Evolutionary conservation across 176 grass and related monocot species (phyloP), one percentile per base, ranked within the genome.

Genomic region (Carex parvula): DNA sequence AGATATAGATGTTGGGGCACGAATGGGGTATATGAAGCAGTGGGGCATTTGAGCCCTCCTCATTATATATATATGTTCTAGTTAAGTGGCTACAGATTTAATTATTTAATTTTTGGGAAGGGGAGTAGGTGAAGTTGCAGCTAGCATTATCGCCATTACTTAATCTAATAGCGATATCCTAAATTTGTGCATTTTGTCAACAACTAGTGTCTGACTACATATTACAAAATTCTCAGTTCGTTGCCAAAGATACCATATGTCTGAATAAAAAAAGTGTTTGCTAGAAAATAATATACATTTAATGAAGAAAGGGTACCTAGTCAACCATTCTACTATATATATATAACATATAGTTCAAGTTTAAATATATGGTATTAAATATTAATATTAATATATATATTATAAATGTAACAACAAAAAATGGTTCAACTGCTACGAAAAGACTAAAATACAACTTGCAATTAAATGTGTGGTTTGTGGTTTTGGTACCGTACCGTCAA

Each of bases 51-150:
- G n/a, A n/a, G n/a, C n/a, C n/a, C n/a, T n/a, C n/a, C n/a, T n/a
- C n/a, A 48, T 35, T 70, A 41, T 56, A 15, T 18, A 60, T 59
- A 59, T 4, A 9, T 15, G n/a, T 52, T 52, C 3, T 21, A 24
- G 0, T 24, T 24, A 73, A 73, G 70, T 46, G 35, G 4, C n/a
- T 50, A 21, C n/a, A 50, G 9, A 74, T 52, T 74, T 29, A 14
- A 55, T 30, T 76, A 17, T 18, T 37, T 9, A 8, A 2, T 39
- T 75, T 33, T 32, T 1, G 50, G 22, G 44, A 53, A 30, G 73
- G 50, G 73, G 50, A 56, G 73, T 77, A 52, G 73, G 73, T 77
- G 73, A 77, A 77, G 24, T 55, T 32, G 26, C 50, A 77, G 50
- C 20, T 24, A 24, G 26, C 42, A 74, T 11, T 10, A 56, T 77